Conservation (phyloP, 495 filamentous ascomycete genomes). For the Penicillium tannophilum region DNA sequence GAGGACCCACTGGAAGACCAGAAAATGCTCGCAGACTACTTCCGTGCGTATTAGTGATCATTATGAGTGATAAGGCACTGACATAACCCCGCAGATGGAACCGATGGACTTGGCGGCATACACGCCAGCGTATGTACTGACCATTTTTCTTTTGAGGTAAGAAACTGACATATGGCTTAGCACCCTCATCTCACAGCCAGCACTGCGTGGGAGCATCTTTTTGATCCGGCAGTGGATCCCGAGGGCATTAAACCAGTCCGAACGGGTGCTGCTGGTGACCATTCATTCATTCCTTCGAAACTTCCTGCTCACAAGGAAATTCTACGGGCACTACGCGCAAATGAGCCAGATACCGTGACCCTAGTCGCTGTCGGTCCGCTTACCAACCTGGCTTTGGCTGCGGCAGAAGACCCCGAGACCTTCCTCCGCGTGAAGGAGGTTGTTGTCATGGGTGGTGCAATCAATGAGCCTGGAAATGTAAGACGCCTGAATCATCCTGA, state of each 20-base stretch:
- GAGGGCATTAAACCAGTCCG: constrained; percentile 39
- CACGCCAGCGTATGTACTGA: constrained; percentile 66
- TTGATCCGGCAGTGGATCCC: constrained; percentile 54
- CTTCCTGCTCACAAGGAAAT: constrained; percentile 79
- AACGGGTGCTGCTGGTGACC: constrained; percentile 35
- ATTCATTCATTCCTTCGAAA: constrained; percentile 72
- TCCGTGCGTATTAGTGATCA: constrained; percentile 61
- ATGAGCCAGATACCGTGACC: constrained; percentile 80
- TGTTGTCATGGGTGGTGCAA: constrained; percentile 95
- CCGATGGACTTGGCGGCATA: constrained; percentile 89
- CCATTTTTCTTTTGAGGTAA: background rate
- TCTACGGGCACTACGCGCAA: constrained; percentile 73
- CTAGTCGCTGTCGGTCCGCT: constrained; percentile 88
- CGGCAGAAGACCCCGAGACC: constrained; percentile 78
- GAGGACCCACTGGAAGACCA: constrained; percentile 84
- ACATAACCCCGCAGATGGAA: constrained; percentile 65
- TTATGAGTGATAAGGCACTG: background rate
- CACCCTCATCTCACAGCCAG: constrained; percentile 84
- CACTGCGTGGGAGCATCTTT: constrained; percentile 84
- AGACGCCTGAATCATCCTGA: constrained; percentile 11
- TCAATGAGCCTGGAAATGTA: constrained; percentile 77
- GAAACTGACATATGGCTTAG: constrained; percentile 41
- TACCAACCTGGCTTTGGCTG: constrained; percentile 88
- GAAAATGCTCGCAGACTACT: constrained; percentile 82
- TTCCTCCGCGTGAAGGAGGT: constrained; percentile 90